Evolutionary conservation across 768 basidiomycete genomes (phyloP), one percentile per base, ranked within the genome.

Genomic region (Stropharia rugosoannulata): DNA sequence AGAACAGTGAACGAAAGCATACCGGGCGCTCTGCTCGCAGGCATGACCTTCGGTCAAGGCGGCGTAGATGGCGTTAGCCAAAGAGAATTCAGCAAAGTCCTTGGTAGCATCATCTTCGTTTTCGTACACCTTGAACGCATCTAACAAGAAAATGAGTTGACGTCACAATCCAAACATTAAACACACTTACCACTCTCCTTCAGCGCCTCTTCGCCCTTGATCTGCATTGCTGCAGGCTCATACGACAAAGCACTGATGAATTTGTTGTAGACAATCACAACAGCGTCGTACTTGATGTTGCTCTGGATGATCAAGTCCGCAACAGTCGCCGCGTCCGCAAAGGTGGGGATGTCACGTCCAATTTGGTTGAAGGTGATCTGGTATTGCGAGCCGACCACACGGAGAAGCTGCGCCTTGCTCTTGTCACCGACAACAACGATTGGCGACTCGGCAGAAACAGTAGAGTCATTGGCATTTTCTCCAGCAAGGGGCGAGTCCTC

Each of bases 351-450:
- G 70, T 96, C 92, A 69, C 93, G 88, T 59, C 97, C 97, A 63
- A 99, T 95, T 76, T 96, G 93, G 81, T 96, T 98, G 85, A 99
- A 95, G 9, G 93, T 87, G 67, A 98, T 75, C 50, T 80, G 77
- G 59, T 96, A 71, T 75, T 91, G 89, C 51, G 83, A 62, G 49
- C 80, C 72, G 43, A 87, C 66, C 32, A 77, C 69, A 59, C 95
- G 89, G 12, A 79, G 70, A 49, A 99, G 85, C 74, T 99, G 97
- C 42, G 82, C 82, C 80, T 98, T 98, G 66, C 91, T 89, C 84
- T 98, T 98, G 85, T 99, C 97, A 58, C 97, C 97, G 55, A 98
- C 80, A 66, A 97, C 82, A 78, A 94, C 86, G 70, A 98, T 66
- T 47, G 86, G 81, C 3, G 88, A 89, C 58, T 82, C 80, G 9